A percentile compares a stretch with the other conserved stretches of the same genome.
Evolutionary conservation across 1,139 yeast species (phyloP).

Genomic region (Blastobotrys apis): DNA sequence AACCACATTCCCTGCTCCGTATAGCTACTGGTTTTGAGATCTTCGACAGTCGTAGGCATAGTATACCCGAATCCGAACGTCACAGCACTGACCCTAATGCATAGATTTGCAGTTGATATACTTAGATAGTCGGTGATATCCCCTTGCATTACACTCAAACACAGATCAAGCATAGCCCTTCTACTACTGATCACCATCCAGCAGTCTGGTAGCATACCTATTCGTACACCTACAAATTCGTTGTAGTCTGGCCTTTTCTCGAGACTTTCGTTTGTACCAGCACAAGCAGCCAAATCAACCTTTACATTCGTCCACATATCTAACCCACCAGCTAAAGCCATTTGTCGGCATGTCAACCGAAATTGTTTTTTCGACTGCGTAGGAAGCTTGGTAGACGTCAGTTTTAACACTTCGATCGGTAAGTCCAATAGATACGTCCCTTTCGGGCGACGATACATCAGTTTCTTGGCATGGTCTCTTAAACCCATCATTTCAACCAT

Average conservation of each 20-base stretch:
- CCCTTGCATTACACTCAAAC: neutral
- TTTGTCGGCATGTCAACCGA: neutral
- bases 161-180: neutral
- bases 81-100: constrained; percentile 5
- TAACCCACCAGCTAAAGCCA: neutral
- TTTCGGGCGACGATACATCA: neutral
- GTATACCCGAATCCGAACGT: constrained; percentile 8
- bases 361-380: neutral
- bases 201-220: neutral
- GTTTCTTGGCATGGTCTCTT: constrained; percentile 5
- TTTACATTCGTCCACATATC: constrained; percentile 2
- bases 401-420: constrained; percentile 2
- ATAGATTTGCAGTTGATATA: neutral
- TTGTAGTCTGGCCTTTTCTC: constrained; percentile 3
- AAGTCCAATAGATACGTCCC: constrained; percentile 2
- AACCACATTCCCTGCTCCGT: constrained; percentile 9
- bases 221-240: constrained; percentile 3
- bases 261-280: constrained; percentile 1
- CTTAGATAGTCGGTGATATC: neutral
- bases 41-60: neutral
- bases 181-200: constrained; percentile 6
- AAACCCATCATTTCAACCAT: too few species aligned
- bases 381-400: neutral
- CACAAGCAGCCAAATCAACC: constrained; percentile 3
- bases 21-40: constrained; percentile 4